Base-by-base conservation (phyloP, 108 stramenopile species). In the Bacterosira constricta region DNA sequence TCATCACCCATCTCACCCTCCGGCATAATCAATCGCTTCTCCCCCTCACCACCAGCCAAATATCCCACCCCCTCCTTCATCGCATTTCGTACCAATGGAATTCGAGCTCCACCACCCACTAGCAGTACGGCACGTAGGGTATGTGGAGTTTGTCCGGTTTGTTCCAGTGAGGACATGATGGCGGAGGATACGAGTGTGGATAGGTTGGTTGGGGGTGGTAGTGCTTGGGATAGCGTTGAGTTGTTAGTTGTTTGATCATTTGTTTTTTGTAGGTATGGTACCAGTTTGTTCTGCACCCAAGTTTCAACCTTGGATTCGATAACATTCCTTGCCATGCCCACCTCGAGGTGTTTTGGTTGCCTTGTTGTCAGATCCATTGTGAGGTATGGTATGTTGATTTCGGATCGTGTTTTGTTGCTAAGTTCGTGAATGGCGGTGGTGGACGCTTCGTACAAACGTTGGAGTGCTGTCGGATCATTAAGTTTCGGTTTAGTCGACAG, bases 381-480 rank as follows among this genome's bases (percentile, higher is more conserved):
- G n/a, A 91, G 73, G 61, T 85, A 93, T 1, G 89, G 92, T 46
- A 93, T 75, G 69, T 93, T 87, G 31, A 93, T 68, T 27, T 83
- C 60, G 39, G 80, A 64, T 31, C 83, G 65, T 20, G 81, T 76
- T 32, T 88, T 83, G 49, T 63, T 80, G 21, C 83, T 85, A 20
- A 90, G 63, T 80, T 93, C 92, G 17, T 81, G 34, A 8, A 84
- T 49, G 10, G 86, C 86, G 4, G 64, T 46, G 38, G 70, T 62
- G 52, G 78, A 79, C 30, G 78, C 70, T 34, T 79, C 78, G 29
- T 67, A 65, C 12, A 79, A 31, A 30, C 78, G 61, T 54, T 79
- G 78, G 17, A 79, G 64, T 12, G 78, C 78, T 3, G 70, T 20
- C 5, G 71, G 41, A 61, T 79, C 78, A 26, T 67, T 58, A 20